Base-by-base conservation (phyloP, 2,329 filamentous ascomycete species). In the Fusarium sp. region DNA sequence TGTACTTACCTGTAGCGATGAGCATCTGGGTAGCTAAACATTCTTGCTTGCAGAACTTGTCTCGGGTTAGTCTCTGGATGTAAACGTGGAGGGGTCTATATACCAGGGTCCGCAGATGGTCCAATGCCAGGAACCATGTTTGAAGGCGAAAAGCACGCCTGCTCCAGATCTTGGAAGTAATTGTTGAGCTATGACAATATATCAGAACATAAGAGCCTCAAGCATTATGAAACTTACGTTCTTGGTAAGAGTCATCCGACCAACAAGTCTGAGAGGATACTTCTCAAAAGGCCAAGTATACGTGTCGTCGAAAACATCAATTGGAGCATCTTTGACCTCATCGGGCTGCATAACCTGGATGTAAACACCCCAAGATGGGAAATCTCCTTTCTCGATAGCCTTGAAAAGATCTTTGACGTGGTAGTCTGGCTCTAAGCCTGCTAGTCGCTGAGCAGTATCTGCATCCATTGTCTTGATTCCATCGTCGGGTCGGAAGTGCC, bases 151-250 rank as follows among this genome's bases (percentile, higher is more conserved):
- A 93, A 93, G 4, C 89, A 89, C 0, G 89, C 88, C 80, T 93
- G 91, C 79, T 93, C 91, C 63, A 92, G 88, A 75, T 94, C 92
- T 63, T 88, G 85, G 77, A 93, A 92, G 83, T 92, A 93, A 82
- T 93, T 93, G 61, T 87, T 81, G 3, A 74, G 73, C 75, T 77
- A 5, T 13, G 3, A 3, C 5, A 9, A 6, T 1, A 10, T 2
- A 7, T 57, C 20, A 39, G 41, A 12, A 6, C 0, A 2, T 3
- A 1, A 17, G 0, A 12, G 11, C 11, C 1, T 33, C n/a, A 5
- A 35, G 14, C 1, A 13, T 8, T 1, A 5, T 1, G 35, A 6
- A 15, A 24, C 70, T 38, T 3, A 87, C 84, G 78, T 93, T 93
- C 79, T 86, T 85, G 82, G 92, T 92, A 31, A 93, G 85, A 1